phyloP scores from a whole-genome alignment of 2,329 filamentous ascomycete genomes.

The Fusarium udum region DNA sequence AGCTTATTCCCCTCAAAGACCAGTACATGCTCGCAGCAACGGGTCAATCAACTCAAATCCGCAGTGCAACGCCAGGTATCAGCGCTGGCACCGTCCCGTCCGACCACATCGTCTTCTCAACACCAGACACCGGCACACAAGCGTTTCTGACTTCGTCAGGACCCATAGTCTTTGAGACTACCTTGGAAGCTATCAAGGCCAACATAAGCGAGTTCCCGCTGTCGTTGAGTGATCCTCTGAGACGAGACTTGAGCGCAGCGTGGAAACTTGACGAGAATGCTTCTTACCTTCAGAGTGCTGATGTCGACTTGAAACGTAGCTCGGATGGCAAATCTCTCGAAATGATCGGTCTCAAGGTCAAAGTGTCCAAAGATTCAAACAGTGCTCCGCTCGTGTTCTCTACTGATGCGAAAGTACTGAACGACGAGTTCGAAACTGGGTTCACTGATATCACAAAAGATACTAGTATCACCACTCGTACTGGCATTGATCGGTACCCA shows the following conservation, averaged over 20 bases:
- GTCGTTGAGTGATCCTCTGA: neutral
- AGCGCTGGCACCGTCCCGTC: neutral
- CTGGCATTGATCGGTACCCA: neutral
- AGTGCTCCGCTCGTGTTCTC: neutral
- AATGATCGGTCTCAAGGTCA: accelerated
- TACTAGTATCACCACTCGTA: accelerated
- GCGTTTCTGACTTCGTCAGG: neutral
- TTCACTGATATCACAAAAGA: too few species aligned
- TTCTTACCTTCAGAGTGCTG: neutral
- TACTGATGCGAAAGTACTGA: neutral
- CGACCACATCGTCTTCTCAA: neutral
- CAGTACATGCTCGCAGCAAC: neutral
- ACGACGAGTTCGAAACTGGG: neutral
- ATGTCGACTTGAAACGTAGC: neutral
- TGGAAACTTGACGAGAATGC: neutral
- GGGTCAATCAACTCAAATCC: neutral
- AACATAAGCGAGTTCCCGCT: neutral
- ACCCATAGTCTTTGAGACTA: neutral
- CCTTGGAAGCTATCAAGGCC: neutral
- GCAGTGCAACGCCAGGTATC: neutral
- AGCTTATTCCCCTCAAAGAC: accelerated
- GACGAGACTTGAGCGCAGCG: neutral
- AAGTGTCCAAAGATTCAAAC: neutral
- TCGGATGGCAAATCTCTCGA: neutral
- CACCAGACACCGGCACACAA: neutral